Conservation (phyloP, 116 monocot genomes). For the Dioscorea cayenensis region DNA sequence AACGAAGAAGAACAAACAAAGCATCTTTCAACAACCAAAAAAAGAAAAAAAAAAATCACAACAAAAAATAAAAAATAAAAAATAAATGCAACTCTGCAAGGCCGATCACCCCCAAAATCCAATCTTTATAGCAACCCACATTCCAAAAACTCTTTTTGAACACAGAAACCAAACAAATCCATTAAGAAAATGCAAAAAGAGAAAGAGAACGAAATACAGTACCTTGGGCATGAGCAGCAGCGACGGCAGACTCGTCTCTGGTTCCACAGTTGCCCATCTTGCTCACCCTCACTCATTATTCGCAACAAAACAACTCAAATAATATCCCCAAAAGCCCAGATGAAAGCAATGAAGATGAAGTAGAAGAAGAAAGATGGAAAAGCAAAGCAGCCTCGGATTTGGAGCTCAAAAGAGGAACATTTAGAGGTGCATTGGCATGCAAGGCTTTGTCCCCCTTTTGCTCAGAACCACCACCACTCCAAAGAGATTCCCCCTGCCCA, state of each 20-base stretch:
- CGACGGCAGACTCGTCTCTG: conserved; percentile 83
- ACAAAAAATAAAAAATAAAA: not conserved
- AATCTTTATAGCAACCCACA: not conserved
- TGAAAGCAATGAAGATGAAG: not conserved
- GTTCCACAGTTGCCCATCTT: conserved; percentile 95
- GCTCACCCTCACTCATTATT: conserved; percentile 45
- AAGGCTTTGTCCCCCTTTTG: too few relatives aligned
- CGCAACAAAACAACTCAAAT: conserved; percentile 4
- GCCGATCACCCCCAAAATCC: not conserved
- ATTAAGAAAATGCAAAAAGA: not conserved
- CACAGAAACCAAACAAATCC: not conserved
- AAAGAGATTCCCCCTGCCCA: not conserved
- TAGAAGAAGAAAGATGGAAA: not conserved
- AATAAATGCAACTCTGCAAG: not conserved
- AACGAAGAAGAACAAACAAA: not conserved
- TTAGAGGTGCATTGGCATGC: too few relatives aligned
- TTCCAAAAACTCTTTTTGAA: not conserved
- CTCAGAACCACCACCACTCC: not conserved
- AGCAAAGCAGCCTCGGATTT: not conserved
- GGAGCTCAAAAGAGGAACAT: too few relatives aligned
- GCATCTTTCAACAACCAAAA: not conserved
- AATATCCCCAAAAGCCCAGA: not conserved
- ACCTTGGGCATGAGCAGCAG: conserved; percentile 73
- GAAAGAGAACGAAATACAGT: not conserved
- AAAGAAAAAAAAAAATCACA: not conserved